Percentiles rank a stretch among this genome's conserved stretches.
Conservation (phyloP, 2,329 filamentous ascomycete species). For the Periconia sp. region DNA sequence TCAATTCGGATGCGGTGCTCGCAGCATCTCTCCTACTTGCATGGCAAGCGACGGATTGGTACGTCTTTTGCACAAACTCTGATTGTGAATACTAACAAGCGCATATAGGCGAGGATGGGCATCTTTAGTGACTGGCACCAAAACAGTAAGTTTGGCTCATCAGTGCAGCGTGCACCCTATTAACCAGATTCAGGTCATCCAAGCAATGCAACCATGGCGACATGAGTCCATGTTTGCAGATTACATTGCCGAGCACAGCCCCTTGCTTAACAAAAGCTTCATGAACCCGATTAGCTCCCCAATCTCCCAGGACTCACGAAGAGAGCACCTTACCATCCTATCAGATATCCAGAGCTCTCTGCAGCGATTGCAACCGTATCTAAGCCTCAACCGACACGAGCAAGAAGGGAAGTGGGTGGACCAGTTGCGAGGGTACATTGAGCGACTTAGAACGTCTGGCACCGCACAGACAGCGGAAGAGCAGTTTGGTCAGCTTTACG, state of each 20-base stretch:
- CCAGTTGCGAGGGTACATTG: slow-evolving; percentile 55
- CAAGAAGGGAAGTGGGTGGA: slow-evolving; percentile 57
- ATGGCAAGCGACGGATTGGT: slow-evolving; percentile 98
- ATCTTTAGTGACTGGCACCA: slow-evolving; percentile 88
- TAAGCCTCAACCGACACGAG: slow-evolving; percentile 48
- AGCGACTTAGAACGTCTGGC: slow-evolving; percentile 49
- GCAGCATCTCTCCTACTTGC: slow-evolving; percentile 90
- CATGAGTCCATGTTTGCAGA: slow-evolving; percentile 86
- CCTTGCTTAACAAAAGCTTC: slow-evolving; percentile 42
- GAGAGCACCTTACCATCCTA: slow-evolving; percentile 61
- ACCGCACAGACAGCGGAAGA: slow-evolving; percentile 67
- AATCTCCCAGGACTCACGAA: slow-evolving; percentile 59
- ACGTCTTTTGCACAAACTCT: slow-evolving; percentile 44
- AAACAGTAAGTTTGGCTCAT: slow-evolving; percentile 68
- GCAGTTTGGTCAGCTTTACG: slow-evolving; percentile 88
- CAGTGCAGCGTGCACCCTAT: slow-evolving; percentile 1
- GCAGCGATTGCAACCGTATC: slow-evolving; percentile 51
- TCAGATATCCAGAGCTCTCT: slow-evolving; percentile 50
- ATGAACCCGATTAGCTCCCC: slow-evolving; percentile 72
- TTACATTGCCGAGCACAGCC: slow-evolving; percentile 78
- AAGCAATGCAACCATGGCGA: slow-evolving; percentile 90
- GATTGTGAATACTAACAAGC: slow-evolving; percentile 13
- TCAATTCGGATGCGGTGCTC: slow-evolving; percentile 88
- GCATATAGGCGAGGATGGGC: slow-evolving; percentile 82
- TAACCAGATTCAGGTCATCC: slow-evolving; percentile 69